Conservation (phyloP, 139 green algal species). For the Desmodesmus armatus region DNA sequence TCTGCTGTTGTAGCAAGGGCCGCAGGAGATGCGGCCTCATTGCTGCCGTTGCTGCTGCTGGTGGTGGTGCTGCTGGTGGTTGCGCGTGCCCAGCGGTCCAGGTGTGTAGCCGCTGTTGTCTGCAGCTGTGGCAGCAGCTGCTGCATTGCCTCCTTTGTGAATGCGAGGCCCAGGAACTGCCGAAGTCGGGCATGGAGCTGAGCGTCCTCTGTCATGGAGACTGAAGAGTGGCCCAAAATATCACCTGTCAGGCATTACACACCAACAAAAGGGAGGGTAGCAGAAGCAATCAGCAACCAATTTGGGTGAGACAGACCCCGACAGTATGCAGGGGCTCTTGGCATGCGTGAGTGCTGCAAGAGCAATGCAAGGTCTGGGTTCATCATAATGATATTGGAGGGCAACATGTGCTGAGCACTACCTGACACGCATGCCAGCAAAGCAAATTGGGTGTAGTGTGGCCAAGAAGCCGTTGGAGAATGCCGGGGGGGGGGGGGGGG, state of each 20-base stretch:
- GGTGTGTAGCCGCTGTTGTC: background rate
- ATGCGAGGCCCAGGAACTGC: conserved; percentile 1
- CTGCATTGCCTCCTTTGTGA: conserved; percentile 13
- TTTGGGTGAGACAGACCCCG: background rate
- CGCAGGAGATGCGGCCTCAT: too few relatives aligned
- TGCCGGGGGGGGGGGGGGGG: too few relatives aligned
- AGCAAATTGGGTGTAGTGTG: too few relatives aligned
- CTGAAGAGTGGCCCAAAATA: background rate
- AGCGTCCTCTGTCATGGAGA: conserved; percentile 6
- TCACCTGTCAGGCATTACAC: background rate
- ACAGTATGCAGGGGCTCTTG: background rate
- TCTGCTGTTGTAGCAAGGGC: background rate
- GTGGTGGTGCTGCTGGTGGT: too few relatives aligned
- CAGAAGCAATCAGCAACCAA: background rate
- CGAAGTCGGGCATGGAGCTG: background rate
- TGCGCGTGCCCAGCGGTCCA: background rate
- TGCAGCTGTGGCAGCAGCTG: conserved; percentile 14
- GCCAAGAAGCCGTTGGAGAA: too few relatives aligned
- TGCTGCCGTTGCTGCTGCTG: too few relatives aligned
- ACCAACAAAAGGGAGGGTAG: background rate
- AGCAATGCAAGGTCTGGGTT: background rate
- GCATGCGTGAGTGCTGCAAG: background rate
- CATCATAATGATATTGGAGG: background rate
- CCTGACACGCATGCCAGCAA: too few relatives aligned
- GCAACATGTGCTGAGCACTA: background rate